phyloP scores from a whole-genome alignment of 1,139 yeast species.

The Yamadazyma blattariae region DNA sequence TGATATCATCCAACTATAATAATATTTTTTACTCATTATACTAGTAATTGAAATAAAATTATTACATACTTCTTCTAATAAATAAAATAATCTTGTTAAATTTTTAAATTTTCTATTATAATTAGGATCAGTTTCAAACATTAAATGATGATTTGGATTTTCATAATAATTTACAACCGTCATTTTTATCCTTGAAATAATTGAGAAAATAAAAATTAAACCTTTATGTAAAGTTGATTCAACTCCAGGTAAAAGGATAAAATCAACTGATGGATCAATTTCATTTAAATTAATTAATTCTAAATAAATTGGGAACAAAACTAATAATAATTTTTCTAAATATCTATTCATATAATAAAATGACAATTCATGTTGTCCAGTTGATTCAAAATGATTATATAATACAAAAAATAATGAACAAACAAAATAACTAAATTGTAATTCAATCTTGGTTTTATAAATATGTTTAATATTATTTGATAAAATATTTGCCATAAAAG shows the following conservation, averaged over 20 bases:
- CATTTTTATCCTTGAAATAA: constrained; percentile 11
- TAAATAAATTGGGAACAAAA: constrained; percentile 28
- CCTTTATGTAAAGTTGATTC: constrained; percentile 31
- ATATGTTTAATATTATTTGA: constrained; percentile 19
- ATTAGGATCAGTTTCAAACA: constrained; percentile 6
- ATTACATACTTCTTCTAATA: constrained; percentile 9
- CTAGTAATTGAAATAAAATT: constrained; percentile 10
- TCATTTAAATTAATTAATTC: constrained; percentile 20
- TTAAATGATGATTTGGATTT: constrained; percentile 6
- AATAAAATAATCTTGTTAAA: constrained; percentile 7
- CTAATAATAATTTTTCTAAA: constrained; percentile 23
- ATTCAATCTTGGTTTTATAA: constrained; percentile 21
- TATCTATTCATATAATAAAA: constrained; percentile 32
- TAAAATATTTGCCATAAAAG: constrained; percentile 17
- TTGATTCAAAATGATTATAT: constrained; percentile 30
- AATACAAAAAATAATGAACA: constrained; percentile 27
- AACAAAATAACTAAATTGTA: constrained; percentile 31
- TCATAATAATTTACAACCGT: constrained; percentile 4
- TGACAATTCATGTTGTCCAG: constrained; percentile 22
- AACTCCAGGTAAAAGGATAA: constrained; percentile 33
- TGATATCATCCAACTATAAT: constrained; percentile 15
- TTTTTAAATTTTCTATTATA: constrained; percentile 8
- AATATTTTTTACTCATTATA: constrained; percentile 13
- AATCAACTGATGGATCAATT: constrained; percentile 28
- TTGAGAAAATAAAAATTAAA: constrained; percentile 24